phyloP scores from a whole-genome alignment of 441 rosid species.

The Bruguiera hainesii region DNA sequence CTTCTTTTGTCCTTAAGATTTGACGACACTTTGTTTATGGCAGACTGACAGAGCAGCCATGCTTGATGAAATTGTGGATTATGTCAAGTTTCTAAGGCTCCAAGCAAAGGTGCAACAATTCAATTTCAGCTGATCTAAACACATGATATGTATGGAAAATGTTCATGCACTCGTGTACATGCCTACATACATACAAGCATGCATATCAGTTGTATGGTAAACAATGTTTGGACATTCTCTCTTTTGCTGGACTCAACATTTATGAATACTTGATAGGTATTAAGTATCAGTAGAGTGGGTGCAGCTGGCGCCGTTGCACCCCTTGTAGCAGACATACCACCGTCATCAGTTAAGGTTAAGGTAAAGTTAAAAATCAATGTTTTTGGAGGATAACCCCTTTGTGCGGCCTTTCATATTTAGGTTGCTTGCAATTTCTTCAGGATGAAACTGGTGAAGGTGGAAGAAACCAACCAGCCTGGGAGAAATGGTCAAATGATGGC shows the following conservation, averaged over 20 bases:
- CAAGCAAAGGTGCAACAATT: slow-evolving; percentile 81
- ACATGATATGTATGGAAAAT: no score
- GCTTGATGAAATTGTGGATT: slow-evolving; percentile 99
- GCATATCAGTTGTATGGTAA: no score
- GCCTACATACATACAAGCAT: no score
- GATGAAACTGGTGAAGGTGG: slow-evolving; percentile 82
- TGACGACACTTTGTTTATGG: slow-evolving; percentile 26
- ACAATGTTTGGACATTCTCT: no score
- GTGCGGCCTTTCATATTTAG: slow-evolving; percentile 3
- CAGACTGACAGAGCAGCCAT: slow-evolving; percentile 97
- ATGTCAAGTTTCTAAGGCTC: slow-evolving; percentile 97
- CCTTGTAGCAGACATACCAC: slow-evolving; percentile 89
- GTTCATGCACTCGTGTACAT: no score
- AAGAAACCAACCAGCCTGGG: slow-evolving; percentile 85
- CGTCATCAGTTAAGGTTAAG: slow-evolving; percentile 91
- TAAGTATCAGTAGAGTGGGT: slow-evolving; percentile 98
- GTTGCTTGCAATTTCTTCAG: slow-evolving; percentile 26
- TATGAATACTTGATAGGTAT: slow-evolving; percentile 56
- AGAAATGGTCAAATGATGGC: slow-evolving; percentile 93
- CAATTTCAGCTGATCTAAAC: neutral
- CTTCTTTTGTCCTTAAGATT: slow-evolving; percentile 1
- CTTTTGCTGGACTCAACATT: slow-evolving; percentile 4
- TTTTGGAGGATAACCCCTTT: neutral
- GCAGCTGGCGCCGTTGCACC: slow-evolving; percentile 99
- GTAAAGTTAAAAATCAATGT: slow-evolving; percentile 30